phyloP scores from a whole-genome alignment of 306 rosid genomes.

The Sindora glabra region DNA sequence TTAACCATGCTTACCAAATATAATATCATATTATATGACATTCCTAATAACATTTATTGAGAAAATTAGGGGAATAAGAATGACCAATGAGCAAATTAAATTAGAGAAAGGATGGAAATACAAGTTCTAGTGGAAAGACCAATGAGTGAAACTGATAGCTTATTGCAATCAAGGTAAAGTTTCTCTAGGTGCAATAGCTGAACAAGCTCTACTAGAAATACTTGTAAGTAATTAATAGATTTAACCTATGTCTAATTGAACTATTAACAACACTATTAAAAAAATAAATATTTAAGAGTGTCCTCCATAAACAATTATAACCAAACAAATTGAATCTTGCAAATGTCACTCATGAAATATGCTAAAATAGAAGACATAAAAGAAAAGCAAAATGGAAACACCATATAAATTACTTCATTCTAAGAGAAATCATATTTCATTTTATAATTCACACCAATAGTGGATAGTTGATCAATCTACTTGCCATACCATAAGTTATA shows the following conservation, averaged over 20 bases:
- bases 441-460: background rate
- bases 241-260: slow-evolving; percentile 14
- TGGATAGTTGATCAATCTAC: background rate
- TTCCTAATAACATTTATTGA: too few relatives aligned
- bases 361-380: background rate
- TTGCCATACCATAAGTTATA: background rate
- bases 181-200: slow-evolving; percentile 78
- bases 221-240: slow-evolving; percentile 31
- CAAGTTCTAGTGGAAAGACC: too few relatives aligned
- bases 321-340: background rate
- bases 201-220: slow-evolving; percentile 67
- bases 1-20: too few relatives aligned
- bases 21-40: too few relatives aligned
- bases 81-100: too few relatives aligned
- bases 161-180: slow-evolving; percentile 75
- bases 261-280: background rate
- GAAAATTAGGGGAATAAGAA: too few relatives aligned
- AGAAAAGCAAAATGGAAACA: slow-evolving; percentile 7
- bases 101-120: too few relatives aligned
- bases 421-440: slow-evolving; percentile 8
- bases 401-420: background rate
- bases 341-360: background rate
- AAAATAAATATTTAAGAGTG: background rate
- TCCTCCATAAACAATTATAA: slow-evolving; percentile 1
- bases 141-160: slow-evolving; percentile 60